Evolutionary conservation across 1,139 yeast species (phyloP).

Genomic region (Hemisphaericaspora lyxosophila): DNA sequence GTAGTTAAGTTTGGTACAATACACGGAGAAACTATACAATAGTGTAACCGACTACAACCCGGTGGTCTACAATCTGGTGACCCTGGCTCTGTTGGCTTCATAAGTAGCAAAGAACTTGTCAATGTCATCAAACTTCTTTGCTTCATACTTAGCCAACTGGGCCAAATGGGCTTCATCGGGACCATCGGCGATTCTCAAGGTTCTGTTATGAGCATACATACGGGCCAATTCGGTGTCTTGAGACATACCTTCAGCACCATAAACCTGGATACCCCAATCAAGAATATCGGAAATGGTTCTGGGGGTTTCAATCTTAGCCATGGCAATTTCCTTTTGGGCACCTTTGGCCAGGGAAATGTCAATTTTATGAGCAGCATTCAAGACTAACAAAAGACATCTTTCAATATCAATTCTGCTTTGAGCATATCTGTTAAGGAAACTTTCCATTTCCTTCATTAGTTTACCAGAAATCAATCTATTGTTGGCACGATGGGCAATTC

Average conservation of each 20-base stretch:
- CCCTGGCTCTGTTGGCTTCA: constrained; percentile 21
- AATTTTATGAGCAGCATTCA: constrained; percentile 66
- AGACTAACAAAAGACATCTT: constrained; percentile 56
- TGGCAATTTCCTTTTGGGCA: constrained; percentile 61
- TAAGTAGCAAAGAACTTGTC: constrained; percentile 33
- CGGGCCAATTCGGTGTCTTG: constrained; percentile 65
- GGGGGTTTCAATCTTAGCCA: constrained; percentile 71
- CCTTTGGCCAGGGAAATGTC: constrained; percentile 56
- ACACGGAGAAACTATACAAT: too few species aligned
- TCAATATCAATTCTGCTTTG: constrained; percentile 59
- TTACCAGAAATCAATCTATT: constrained; percentile 58
- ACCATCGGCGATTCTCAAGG: constrained; percentile 70
- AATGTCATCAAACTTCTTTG: constrained; percentile 32
- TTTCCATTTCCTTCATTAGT: constrained; percentile 53
- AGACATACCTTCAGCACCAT: constrained; percentile 68
- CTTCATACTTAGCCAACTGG: constrained; percentile 55
- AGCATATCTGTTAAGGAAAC: constrained; percentile 53
- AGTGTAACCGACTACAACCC: not conserved
- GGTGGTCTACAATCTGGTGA: constrained; percentile 27
- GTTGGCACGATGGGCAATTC: constrained; percentile 56
- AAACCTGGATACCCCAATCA: constrained; percentile 70
- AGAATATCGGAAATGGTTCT: constrained; percentile 52
- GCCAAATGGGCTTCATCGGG: constrained; percentile 72
- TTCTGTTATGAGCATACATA: constrained; percentile 56
- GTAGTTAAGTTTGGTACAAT: too few species aligned